These are phyloP conservation scores for Bretschneidera sinensis DNA, from an alignment of 345 rosid genomes.

Conservation along the genomic window DNA sequence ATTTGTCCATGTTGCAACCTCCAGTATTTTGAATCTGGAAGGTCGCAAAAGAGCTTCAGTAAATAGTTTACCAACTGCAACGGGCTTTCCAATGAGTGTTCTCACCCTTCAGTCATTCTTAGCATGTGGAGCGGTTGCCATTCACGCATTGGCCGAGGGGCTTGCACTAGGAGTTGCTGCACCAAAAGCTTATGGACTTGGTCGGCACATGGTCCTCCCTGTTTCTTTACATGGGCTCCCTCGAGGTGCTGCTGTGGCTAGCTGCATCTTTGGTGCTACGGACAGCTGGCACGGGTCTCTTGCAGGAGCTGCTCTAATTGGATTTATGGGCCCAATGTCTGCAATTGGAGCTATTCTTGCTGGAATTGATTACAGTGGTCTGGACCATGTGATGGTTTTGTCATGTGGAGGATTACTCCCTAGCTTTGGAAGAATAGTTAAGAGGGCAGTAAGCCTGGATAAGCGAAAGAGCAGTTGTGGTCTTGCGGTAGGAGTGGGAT, in stretches of 20 bases:
- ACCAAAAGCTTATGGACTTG: constrained; percentile 92
- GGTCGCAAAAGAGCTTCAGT: constrained; percentile 52
- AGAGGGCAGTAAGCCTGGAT: constrained; percentile 66
- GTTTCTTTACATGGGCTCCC: constrained; percentile 95
- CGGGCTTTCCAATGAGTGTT: constrained; percentile 61
- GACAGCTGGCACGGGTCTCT: constrained; percentile 90
- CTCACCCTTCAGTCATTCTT: constrained; percentile 83
- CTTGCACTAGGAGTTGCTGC: constrained; percentile 98
- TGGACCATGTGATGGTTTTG: constrained; percentile 88
- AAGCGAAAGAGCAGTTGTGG: constrained; percentile 55
- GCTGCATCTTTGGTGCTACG: constrained; percentile 90
- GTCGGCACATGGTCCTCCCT: constrained; percentile 94
- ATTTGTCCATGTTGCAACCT: constrained; percentile 49
- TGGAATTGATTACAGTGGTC: constrained; percentile 88
- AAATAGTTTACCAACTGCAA: constrained; percentile 38
- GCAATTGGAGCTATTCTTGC: constrained; percentile 91
- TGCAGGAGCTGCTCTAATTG: constrained; percentile 82
- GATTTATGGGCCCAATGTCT: constrained; percentile 85
- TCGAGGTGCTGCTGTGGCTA: constrained; percentile 94
- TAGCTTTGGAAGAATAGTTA: constrained; percentile 50
- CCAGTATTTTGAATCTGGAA: constrained; percentile 46
- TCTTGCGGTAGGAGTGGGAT: constrained; percentile 53
- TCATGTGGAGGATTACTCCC: constrained; percentile 90
- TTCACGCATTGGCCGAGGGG: constrained; percentile 97
- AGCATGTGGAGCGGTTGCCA: constrained; percentile 81